A percentile compares a stretch with the other conserved stretches of the same genome.
phyloP scores from a whole-genome alignment of 495 filamentous ascomycete genomes.

The Talaromyces liani region DNA sequence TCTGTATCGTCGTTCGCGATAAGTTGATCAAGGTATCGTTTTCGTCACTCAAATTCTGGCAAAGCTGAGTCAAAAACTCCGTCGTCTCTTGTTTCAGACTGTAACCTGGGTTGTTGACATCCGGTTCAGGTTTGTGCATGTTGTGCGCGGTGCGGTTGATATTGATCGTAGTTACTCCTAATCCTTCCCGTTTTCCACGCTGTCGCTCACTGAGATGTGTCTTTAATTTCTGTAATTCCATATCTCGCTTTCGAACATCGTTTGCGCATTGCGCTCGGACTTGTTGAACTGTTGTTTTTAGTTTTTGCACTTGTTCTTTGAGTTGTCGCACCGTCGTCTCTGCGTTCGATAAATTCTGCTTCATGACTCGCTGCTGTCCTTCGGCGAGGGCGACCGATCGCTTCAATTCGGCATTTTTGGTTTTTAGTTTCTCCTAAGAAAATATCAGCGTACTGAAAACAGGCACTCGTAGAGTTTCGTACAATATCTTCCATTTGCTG shows the following conservation, averaged over 20 bases:
- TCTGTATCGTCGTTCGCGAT: conserved; percentile 60
- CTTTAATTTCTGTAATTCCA: conserved; percentile 82
- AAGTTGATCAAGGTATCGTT: conserved; percentile 78
- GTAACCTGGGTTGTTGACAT: conserved; percentile 54
- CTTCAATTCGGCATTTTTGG: conserved; percentile 62
- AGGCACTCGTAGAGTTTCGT: conserved; percentile 6
- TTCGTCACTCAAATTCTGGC: conserved; percentile 84
- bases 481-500: conserved; percentile 58
- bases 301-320: conserved; percentile 70
- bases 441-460: not conserved
- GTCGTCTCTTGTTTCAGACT: conserved; percentile 81
- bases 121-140: conserved; percentile 31
- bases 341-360: conserved; percentile 58
- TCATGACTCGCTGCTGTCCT: conserved; percentile 62
- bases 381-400: conserved; percentile 69
- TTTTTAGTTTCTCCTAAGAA: conserved; percentile 50
- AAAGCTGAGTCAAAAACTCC: conserved; percentile 82
- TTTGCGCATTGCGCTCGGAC: conserved; percentile 82
- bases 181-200: conserved; percentile 42
- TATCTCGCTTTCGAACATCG: conserved; percentile 84
- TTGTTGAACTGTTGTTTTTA: conserved; percentile 71
- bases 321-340: conserved; percentile 62
- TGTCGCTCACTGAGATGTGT: conserved; percentile 60
- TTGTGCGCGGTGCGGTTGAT: conserved; percentile 34
- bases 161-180: conserved; percentile 43